Percentiles rank a stretch among this genome's conserved stretches.
Evolutionary conservation across 345 rosid genomes (phyloP).

Genomic region (Durio zibethinus): DNA sequence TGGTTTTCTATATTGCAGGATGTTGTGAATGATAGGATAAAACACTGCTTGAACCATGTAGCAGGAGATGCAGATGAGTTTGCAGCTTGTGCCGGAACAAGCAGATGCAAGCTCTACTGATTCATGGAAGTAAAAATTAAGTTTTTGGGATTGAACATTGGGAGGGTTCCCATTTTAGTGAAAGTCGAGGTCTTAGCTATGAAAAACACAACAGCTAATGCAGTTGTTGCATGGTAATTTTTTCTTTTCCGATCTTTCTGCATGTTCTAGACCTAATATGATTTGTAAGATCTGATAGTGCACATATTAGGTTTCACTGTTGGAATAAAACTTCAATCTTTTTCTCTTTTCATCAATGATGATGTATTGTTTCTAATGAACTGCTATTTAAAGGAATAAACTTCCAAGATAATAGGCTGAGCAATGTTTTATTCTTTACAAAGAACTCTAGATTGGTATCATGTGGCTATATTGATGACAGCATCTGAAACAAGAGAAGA

Average conservation of each 20-base stretch:
- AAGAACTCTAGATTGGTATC: no score
- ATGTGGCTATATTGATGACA: not conserved
- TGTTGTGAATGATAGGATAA: constrained; percentile 75
- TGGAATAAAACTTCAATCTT: not conserved
- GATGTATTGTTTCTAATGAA: no score
- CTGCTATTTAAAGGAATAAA: no score
- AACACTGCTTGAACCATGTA: constrained; percentile 68
- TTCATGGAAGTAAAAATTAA: not conserved
- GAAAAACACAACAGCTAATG: not conserved
- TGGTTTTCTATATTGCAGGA: constrained; percentile 40
- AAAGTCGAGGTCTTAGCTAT: not conserved
- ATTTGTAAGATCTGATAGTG: not conserved
- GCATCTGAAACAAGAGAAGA: not conserved
- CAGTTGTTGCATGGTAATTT: not conserved
- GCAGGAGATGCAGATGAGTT: constrained; percentile 77
- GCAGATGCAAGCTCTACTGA: constrained; percentile 71
- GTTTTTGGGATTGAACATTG: not conserved
- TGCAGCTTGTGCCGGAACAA: constrained; percentile 73
- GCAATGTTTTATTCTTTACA: not conserved
- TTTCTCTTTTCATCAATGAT: not conserved
- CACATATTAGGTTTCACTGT: not conserved
- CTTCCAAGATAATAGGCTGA: not conserved
- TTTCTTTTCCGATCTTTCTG: not conserved
- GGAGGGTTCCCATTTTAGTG: not conserved
- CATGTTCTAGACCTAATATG: not conserved